Conservation (phyloP, 495 filamentous ascomycete species). For the Penicillium waksmanii region DNA sequence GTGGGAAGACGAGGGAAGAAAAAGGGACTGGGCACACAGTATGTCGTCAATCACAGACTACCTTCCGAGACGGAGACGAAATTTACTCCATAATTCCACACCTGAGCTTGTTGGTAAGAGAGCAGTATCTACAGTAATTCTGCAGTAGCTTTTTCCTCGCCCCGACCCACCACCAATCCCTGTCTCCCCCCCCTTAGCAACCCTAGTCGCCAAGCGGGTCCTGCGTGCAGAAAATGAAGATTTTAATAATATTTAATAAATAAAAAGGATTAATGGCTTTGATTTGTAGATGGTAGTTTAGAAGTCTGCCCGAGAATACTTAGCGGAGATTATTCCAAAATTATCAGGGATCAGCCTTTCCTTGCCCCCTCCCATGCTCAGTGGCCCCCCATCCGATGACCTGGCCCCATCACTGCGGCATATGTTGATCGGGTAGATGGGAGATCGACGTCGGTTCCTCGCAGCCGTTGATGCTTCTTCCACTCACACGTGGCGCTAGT, state of each 20-base stretch:
- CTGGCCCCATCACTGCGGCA: slow-evolving; percentile 12
- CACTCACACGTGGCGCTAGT: slow-evolving; percentile 50
- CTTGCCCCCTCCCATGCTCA: background rate
- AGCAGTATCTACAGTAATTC: slow-evolving; percentile 29
- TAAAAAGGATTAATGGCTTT: slow-evolving; percentile 17
- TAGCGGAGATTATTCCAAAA: slow-evolving; percentile 23
- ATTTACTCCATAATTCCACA: slow-evolving; percentile 25
- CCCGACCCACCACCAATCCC: slow-evolving; percentile 10
- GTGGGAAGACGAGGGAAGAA: slow-evolving; percentile 9
- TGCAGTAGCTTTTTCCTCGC: slow-evolving; percentile 15
- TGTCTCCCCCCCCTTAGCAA: slow-evolving; percentile 8
- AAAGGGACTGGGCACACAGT: slow-evolving; percentile 12
- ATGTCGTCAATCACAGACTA: slow-evolving; percentile 14
- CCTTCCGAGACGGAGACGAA: slow-evolving; percentile 2
- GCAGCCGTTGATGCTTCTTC: slow-evolving; percentile 49
- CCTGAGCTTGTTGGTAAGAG: slow-evolving; percentile 21
- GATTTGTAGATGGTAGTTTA: slow-evolving; percentile 27
- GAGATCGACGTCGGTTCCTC: slow-evolving; percentile 50
- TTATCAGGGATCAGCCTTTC: slow-evolving; percentile 22
- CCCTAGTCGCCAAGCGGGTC: slow-evolving; percentile 34
- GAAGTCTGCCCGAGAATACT: slow-evolving; percentile 14
- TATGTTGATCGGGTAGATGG: slow-evolving; percentile 40
- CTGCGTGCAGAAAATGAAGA: slow-evolving; percentile 19
- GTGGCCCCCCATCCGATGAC: slow-evolving; percentile 11
- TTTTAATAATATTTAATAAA: background rate